Conservation (phyloP, 2,329 filamentous ascomycete genomes). For the Pseudocercospora fijiensis region DNA sequence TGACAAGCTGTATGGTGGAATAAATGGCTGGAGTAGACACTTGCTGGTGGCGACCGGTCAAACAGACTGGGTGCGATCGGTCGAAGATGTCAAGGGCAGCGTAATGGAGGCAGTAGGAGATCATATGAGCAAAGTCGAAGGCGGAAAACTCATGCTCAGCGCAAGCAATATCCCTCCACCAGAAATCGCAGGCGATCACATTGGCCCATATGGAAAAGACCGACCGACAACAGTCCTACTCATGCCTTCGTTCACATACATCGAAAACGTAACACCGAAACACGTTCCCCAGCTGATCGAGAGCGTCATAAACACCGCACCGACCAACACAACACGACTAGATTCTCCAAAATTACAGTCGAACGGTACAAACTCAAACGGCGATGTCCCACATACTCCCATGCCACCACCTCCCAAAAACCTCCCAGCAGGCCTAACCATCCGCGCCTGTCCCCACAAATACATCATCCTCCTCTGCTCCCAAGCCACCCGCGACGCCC, state of each 20-base stretch:
- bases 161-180: conserved; percentile 88
- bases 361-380: conserved; percentile 15
- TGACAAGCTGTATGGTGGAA: conserved; percentile 78
- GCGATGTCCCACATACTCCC: conserved; percentile 18
- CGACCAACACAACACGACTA: conserved; percentile 71
- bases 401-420: conserved; percentile 21
- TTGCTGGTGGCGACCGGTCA: conserved; percentile 92
- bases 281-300: conserved; percentile 70
- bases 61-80: conserved; percentile 88
- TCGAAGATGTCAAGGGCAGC: conserved; percentile 74
- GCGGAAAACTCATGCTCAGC: conserved; percentile 76
- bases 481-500: conserved; percentile 88
- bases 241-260: conserved; percentile 77
- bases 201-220: conserved; percentile 50
- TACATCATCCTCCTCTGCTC: conserved; percentile 91
- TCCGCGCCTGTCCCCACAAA: conserved; percentile 73
- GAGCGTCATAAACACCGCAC: conserved; percentile 66
- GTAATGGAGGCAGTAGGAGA: conserved; percentile 56
- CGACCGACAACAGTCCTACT: conserved; percentile 77
- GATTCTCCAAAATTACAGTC: conserved; percentile 12
- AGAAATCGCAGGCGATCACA: conserved; percentile 58
- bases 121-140: conserved; percentile 30
- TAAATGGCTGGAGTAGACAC: conserved; percentile 87
- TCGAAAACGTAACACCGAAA: conserved; percentile 79
- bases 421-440: conserved; percentile 46